Evolutionary conservation across 2,329 filamentous ascomycete genomes (phyloP), one percentile per base, ranked within the genome.

Genomic region (Ustilaginoidea virens): DNA sequence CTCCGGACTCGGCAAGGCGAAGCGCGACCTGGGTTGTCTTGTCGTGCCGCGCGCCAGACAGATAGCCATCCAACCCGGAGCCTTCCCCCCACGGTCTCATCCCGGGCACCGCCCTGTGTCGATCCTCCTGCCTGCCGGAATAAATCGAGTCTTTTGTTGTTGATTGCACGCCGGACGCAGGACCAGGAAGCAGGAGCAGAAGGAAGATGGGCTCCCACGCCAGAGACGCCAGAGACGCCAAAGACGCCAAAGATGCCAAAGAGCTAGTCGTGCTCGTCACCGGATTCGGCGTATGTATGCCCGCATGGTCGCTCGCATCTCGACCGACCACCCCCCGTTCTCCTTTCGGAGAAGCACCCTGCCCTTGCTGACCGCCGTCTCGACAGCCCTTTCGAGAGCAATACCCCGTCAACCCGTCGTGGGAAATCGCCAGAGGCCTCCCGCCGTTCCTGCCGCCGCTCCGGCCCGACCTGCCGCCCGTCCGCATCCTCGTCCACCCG

Each of bases 321-420:
- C n/a, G 13, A 17, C n/a, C 18, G 17, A 17, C 11, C 13, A 10
- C 15, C 26, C 17, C 25, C 14, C 25, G 9, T 17, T 9, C 21
- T 22, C 19, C 19, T 11, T 20, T 7, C 19, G 11, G 7, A 20
- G 7, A 20, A 7, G 19, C 7, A 23, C 6, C 22, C 23, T 7
- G 23, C 5, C 7, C 5, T 7, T 7, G 23, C 7, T 12, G 17
- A 16, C 15, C 7, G 14, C 46, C 34, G 20, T 16, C 19, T 14
- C 23, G 21, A 30, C 35, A 87, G 80, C 77, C 83, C 2, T 92
- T 92, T 52, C 74, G 76, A 41, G 61, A 56, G n/a, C 57, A 75
- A 25, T 74, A 75, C 45, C 69, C 74, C 17, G 57, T 75, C 34
- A 92, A 92, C 47, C 81, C 83, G 7, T 83, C 82, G 3, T 86